Evolutionary conservation across 2,329 filamentous ascomycete species (phyloP), one percentile per base, ranked within the genome.

Genomic region (Verticillium isaacii): DNA sequence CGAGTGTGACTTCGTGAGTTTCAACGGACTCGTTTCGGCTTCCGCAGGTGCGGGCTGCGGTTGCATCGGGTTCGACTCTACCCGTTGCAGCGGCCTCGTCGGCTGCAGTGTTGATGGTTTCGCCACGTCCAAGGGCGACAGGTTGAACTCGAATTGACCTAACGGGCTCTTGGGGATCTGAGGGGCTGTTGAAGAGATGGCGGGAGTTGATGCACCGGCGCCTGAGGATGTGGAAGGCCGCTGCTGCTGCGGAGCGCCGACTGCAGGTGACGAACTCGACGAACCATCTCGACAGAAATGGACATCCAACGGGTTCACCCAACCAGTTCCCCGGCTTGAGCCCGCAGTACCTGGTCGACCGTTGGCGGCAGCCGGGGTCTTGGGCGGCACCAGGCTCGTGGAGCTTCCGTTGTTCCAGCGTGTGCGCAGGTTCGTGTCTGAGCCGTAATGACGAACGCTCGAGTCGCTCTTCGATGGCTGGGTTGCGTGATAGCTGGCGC

Each of bases 301-400:
- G 36, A 80, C 74, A 14, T 82, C 78, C n/a, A 83, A 73, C 0
- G 82, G 79, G 63, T 80, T 81, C 7, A 79, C 73, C 74, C 78
- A 80, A 5, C 75, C 72, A 61, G 75, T 77, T 55, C 71, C 74
- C 29, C 69, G 63, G 8, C 15, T 73, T 5, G 73, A 71, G 4
- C 63, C 69, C 5, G 72, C 70, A 15, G 73, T 78, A 15, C 69
- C 75, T 14, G 74, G 78, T 61, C 74, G 65, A 8, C 70, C 68
- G 50, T 70, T 66, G 23, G 69, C 71, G 1, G 70, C 72, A 11
- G 74, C 64, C 3, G 73, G 69, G 12, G 74, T 70, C 29, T 60
- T 52, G 29, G 68, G 67, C 23, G 61, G 60, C 2, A 41, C 70
- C 25, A 80, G 67, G 57, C 73, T 78, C 12, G 74, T 70, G 14